A percentile compares a stretch with the other conserved stretches of the same genome.
phyloP scores from a whole-genome alignment of 1,139 yeast species.

The Geotrichum candidum region DNA sequence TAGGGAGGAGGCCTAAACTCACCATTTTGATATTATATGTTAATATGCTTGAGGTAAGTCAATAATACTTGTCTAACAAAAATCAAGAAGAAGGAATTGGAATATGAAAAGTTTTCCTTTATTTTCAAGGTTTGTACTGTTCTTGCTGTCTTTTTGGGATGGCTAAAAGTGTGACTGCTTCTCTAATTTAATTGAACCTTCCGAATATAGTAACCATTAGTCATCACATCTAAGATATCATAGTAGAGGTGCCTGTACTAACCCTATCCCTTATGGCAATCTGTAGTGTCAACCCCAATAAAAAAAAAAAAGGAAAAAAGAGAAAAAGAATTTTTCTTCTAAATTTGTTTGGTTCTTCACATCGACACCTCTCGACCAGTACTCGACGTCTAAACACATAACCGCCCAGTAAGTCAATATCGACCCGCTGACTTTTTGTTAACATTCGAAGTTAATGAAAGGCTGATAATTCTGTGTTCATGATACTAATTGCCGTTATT shows the following conservation, averaged over 20 bases:
- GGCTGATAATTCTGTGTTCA: background rate
- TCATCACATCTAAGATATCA: background rate
- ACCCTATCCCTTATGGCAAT: background rate
- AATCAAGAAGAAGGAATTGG: background rate
- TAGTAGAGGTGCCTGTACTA: background rate
- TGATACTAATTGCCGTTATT: background rate
- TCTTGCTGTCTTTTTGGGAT: background rate
- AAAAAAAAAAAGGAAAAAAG: background rate
- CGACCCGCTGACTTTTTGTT: background rate
- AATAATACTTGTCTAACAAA: background rate
- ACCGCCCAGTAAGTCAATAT: conserved; percentile 8
- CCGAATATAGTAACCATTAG: background rate
- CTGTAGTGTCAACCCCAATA: background rate
- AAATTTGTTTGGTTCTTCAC: conserved; percentile 12
- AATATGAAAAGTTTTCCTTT: background rate
- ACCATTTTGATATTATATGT: conserved; percentile 16
- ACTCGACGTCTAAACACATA: conserved; percentile 14
- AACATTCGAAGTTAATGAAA: background rate
- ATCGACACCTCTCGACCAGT: conserved; percentile 14
- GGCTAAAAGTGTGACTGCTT: background rate
- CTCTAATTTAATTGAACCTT: background rate
- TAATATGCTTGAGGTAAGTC: conserved; percentile 5
- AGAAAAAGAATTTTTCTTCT: conserved; percentile 6
- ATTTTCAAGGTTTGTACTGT: background rate
- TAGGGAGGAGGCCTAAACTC: conserved; percentile 20